These are phyloP conservation scores for Cryomyces antarcticus DNA, from an alignment of 495 filamentous ascomycete species.

Conservation along the genomic window DNA sequence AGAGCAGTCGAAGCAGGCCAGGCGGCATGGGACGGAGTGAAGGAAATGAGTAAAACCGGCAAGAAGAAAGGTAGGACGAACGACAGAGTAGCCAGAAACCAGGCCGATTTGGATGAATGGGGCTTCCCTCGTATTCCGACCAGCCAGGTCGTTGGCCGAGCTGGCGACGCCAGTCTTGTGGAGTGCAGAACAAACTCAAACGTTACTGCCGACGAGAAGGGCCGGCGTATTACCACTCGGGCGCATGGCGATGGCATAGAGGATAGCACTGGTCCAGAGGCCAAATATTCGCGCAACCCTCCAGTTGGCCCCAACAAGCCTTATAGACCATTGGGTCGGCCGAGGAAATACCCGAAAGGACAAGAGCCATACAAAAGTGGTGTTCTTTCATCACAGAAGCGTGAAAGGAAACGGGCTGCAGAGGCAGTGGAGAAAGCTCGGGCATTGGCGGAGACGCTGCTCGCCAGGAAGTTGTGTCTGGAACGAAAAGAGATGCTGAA, in stretches of 20 bases:
- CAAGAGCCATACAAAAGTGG: conserved; percentile 1
- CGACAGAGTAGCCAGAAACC: conserved; percentile 12
- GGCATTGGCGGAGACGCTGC: neutral
- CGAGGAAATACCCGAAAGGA: neutral
- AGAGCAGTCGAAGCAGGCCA: conserved; percentile 34
- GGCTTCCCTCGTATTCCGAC: conserved; percentile 26
- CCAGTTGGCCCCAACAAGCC: neutral
- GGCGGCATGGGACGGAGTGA: conserved; percentile 36
- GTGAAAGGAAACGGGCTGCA: neutral
- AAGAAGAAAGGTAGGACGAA: neutral
- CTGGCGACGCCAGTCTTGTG: conserved; percentile 25
- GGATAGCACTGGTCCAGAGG: too few relatives aligned
- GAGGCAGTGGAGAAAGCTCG: neutral
- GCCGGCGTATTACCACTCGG: too few relatives aligned
- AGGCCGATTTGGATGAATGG: conserved; percentile 28
- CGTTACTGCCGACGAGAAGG: too few relatives aligned
- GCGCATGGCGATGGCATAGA: too few relatives aligned
- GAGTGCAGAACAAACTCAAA: neutral
- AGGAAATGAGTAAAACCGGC: neutral
- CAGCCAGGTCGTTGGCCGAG: conserved; percentile 17
- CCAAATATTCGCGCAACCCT: neutral
- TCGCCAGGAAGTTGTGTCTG: neutral
- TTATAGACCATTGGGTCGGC: neutral
- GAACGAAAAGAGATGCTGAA: neutral
- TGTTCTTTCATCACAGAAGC: neutral